These are phyloP conservation scores for Colletotrichum sp. DNA, from an alignment of 2,329 filamentous ascomycete species.

Conservation along the genomic window DNA sequence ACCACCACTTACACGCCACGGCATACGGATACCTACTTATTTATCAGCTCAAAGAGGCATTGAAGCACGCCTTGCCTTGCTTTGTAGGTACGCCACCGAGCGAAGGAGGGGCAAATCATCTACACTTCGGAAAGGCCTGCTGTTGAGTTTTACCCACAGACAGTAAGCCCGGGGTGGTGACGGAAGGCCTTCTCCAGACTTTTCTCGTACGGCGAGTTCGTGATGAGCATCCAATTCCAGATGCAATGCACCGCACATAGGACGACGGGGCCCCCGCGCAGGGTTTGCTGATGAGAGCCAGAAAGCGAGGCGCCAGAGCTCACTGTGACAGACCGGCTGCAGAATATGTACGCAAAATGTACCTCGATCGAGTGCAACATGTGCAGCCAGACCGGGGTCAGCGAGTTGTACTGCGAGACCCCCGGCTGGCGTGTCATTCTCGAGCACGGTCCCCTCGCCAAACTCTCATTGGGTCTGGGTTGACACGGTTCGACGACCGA, in stretches of 20 bases:
- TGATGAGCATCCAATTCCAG: background rate
- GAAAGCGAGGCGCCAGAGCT: background rate
- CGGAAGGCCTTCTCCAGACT: background rate
- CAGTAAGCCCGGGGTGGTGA: background rate
- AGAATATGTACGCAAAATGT: background rate
- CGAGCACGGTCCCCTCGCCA: slow-evolving; percentile 6
- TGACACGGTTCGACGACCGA: slow-evolving; percentile 2
- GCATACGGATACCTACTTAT: background rate
- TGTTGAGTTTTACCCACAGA: slow-evolving; percentile 4
- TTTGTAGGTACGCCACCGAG: background rate
- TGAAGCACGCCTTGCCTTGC: background rate
- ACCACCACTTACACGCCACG: background rate
- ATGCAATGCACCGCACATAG: background rate
- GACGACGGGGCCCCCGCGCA: background rate
- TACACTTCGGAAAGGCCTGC: background rate
- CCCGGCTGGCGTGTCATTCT: background rate
- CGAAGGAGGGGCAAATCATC: background rate
- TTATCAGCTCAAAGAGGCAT: background rate
- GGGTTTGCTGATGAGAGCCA: background rate
- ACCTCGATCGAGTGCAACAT: background rate
- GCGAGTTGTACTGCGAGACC: background rate
- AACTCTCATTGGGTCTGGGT: background rate
- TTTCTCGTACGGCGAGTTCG: background rate
- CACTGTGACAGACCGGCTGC: background rate
- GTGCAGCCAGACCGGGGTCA: background rate